Conservation (phyloP, 495 filamentous ascomycete genomes). For the Pyrenula aspistea region DNA sequence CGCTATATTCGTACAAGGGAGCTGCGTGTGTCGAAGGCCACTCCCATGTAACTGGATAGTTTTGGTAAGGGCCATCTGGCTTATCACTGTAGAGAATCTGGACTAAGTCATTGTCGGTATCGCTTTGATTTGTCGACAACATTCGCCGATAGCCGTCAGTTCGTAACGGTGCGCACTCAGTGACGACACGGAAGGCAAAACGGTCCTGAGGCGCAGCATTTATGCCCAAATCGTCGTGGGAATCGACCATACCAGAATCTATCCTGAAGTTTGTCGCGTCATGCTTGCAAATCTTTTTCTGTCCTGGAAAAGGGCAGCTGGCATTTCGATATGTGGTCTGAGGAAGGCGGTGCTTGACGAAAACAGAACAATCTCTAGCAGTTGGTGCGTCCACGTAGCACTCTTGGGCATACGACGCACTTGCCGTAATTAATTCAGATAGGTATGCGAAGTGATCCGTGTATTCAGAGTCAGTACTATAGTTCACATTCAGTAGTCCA, state of each 20-base stretch:
- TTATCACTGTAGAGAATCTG: background rate
- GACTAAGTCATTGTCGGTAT: background rate
- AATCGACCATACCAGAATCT: conserved; percentile 11
- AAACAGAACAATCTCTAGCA: background rate
- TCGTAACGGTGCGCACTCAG: conserved; percentile 12
- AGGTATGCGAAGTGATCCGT: background rate
- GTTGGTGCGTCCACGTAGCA: background rate
- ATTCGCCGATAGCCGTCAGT: conserved; percentile 3
- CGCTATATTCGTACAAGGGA: background rate
- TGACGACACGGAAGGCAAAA: conserved; percentile 15
- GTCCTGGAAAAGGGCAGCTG: background rate
- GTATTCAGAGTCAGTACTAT: background rate
- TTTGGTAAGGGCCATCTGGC: no score
- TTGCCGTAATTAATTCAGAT: background rate
- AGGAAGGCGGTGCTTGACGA: background rate
- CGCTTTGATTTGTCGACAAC: background rate
- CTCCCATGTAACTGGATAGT: background rate
- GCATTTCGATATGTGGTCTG: background rate
- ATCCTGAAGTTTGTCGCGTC: background rate
- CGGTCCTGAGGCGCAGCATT: conserved; percentile 14
- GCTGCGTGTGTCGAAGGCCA: background rate
- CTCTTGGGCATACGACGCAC: background rate
- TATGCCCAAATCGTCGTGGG: conserved; percentile 17
- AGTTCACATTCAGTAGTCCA: background rate
- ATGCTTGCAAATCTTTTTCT: background rate